A percentile compares a stretch with the other conserved stretches of the same genome.
phyloP scores from a whole-genome alignment of 495 filamentous ascomycete genomes.

The Trichoderma virens region DNA sequence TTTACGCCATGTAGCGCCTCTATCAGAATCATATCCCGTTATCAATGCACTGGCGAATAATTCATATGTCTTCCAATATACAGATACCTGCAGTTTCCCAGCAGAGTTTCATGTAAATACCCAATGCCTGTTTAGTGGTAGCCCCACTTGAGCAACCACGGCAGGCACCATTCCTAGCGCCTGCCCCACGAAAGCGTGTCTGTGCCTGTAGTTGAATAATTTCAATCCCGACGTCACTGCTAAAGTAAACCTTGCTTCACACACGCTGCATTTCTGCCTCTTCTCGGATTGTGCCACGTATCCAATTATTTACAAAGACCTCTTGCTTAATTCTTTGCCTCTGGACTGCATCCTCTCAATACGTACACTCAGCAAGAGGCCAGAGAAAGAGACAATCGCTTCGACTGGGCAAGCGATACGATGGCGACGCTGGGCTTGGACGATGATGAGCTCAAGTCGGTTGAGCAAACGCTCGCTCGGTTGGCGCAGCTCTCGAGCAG shows the following conservation, averaged over 20 bases:
- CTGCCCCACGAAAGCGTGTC: neutral
- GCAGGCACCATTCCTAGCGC: neutral
- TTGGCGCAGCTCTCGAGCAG: slow-evolving; percentile 61
- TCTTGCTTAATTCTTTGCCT: neutral
- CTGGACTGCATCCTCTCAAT: neutral
- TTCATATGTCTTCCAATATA: too few relatives aligned
- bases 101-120: too few relatives aligned
- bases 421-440: slow-evolving; percentile 43
- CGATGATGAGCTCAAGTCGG: slow-evolving; percentile 58
- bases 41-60: too few relatives aligned
- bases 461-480: slow-evolving; percentile 68
- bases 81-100: too few relatives aligned
- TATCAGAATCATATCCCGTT: too few relatives aligned
- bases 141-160: neutral
- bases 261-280: neutral
- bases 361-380: neutral
- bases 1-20: too few relatives aligned
- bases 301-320: neutral
- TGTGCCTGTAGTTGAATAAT: neutral
- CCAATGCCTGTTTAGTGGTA: too few relatives aligned
- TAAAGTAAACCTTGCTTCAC: neutral
- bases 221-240: neutral
- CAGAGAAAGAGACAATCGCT: neutral
- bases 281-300: neutral
- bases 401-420: neutral